Evolutionary conservation across 1,139 yeast genomes (phyloP).

Genomic region (Ogataea hybrid): DNA sequence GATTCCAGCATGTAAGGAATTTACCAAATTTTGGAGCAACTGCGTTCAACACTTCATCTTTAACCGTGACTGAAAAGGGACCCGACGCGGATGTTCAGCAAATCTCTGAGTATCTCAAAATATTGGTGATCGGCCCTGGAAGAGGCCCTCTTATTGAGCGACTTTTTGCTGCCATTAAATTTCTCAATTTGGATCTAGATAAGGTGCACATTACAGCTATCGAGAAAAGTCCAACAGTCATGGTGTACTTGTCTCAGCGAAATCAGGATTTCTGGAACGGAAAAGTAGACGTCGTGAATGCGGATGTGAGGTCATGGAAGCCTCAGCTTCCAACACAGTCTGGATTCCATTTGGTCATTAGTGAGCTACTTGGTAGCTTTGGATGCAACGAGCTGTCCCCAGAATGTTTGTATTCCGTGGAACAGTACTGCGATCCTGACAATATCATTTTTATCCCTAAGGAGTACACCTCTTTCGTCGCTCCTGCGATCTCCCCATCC

Average conservation of each 20-base stretch:
- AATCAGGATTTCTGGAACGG: constrained; percentile 45
- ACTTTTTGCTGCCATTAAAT: constrained; percentile 41
- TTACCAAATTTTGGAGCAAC: constrained; percentile 17
- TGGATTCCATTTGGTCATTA: constrained; percentile 57
- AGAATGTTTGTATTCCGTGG: constrained; percentile 53
- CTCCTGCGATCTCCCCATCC: constrained; percentile 64
- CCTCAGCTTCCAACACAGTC: constrained; percentile 23
- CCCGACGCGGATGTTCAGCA: background rate
- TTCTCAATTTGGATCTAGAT: constrained; percentile 30
- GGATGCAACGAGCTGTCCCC: constrained; percentile 92
- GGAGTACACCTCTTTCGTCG: constrained; percentile 54
- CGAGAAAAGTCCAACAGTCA: constrained; percentile 72
- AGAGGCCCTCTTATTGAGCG: constrained; percentile 73
- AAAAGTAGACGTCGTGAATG: constrained; percentile 46
- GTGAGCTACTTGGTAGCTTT: constrained; percentile 85
- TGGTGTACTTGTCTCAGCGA: constrained; percentile 42
- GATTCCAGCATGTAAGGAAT: constrained; percentile 21
- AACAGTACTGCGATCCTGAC: constrained; percentile 35
- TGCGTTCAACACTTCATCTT: constrained; percentile 23
- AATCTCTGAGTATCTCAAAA: constrained; percentile 21
- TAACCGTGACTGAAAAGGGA: constrained; percentile 8
- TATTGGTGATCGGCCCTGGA: constrained; percentile 84
- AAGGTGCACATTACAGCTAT: constrained; percentile 48
- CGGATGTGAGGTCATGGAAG: constrained; percentile 56
- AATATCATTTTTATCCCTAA: constrained; percentile 59